Percentiles rank a stretch among this genome's conserved stretches.
Conservation (phyloP, 306 rosid species). For the Oxytropis ochrocephala region DNA sequence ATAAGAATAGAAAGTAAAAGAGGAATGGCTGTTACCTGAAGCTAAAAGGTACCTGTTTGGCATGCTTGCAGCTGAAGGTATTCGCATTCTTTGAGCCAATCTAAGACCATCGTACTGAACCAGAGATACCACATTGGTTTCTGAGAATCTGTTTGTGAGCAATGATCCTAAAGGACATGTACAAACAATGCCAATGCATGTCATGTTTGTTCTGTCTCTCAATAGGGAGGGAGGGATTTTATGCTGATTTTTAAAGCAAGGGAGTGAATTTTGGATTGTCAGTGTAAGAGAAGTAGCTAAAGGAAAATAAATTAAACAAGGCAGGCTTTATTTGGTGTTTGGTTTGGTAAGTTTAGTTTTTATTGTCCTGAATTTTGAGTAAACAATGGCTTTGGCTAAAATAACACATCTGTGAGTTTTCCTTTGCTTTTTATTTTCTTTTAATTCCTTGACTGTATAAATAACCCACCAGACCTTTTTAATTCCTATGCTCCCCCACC, state of each 20-base stretch:
- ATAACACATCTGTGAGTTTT: neutral
- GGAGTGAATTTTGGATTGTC: constrained; percentile 12
- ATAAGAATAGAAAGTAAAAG: neutral
- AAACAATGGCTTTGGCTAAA: constrained; percentile 32
- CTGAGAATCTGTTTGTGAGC: constrained; percentile 18
- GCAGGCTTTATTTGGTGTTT: constrained; percentile 8
- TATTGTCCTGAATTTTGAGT: neutral
- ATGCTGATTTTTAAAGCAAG: constrained; percentile 12
- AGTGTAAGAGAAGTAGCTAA: constrained; percentile 17
- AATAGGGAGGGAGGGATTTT: neutral
- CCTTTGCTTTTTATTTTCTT: neutral
- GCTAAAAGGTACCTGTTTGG: neutral
- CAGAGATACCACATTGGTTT: constrained; percentile 22
- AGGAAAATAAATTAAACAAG: neutral
- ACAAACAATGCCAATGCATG: constrained; percentile 22
- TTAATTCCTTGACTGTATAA: constrained; percentile 33
- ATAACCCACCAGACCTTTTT: neutral
- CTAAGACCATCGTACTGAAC: constrained; percentile 37
- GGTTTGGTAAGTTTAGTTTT: constrained; percentile 31
- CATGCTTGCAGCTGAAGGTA: constrained; percentile 14
- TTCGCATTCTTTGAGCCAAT: constrained; percentile 22
- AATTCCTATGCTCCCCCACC: too few species aligned
- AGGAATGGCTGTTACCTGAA: constrained; percentile 23
- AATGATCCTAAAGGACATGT: constrained; percentile 40
- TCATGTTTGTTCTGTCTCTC: constrained; percentile 21